Evolutionary conservation across 805 yeast genomes (phyloP), one percentile per base, ranked within the genome.

Genomic region (Myxozyma kluyveri): DNA sequence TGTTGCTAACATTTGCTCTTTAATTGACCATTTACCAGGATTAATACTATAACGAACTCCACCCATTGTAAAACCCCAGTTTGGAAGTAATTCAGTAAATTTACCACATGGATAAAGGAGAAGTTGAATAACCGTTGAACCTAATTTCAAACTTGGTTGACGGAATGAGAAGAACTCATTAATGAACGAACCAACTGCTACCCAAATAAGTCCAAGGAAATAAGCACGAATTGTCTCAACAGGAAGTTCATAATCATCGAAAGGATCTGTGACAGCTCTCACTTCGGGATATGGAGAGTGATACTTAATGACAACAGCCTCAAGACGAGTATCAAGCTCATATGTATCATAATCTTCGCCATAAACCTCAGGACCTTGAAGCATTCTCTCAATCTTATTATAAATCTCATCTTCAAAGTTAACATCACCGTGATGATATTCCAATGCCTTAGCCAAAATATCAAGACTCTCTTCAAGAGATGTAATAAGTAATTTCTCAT

Each of bases 81-180:
- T 49, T 1, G 57, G 57, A 5, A 54, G 39, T 7, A 33, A 17
- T 49, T 45, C 37, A 9, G 40, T 7, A 14, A 72, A 52, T 45
- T 69, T 65, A 50, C 89, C 88, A 27, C 77, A 55, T 3, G 87
- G 86, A 65, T 74, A 80, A 2, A 84, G 75, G 43, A 81, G 52
- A 1, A 89, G 88, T 75, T 79, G 83, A 1, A 86, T 79, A 51
- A 81, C 72, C 51, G 85, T 74, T 36, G 84, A 78, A 31, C 80
- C 74, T 42, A 83, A 82, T 50, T 71, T 63, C 52, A 82, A 72
- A 0, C 77, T 63, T 2, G 88, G 88, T 43, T 74, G 66, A 64
- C 82, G 83, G 61, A 81, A 67, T 21, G 79, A 73, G 62, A 83
- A 83, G 57, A 83, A 74, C 52, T 79, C 69, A 64, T 83, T 83